Evolutionary conservation across 208 protist species (phyloP).

Genomic region (Crithidia fasciculata): DNA sequence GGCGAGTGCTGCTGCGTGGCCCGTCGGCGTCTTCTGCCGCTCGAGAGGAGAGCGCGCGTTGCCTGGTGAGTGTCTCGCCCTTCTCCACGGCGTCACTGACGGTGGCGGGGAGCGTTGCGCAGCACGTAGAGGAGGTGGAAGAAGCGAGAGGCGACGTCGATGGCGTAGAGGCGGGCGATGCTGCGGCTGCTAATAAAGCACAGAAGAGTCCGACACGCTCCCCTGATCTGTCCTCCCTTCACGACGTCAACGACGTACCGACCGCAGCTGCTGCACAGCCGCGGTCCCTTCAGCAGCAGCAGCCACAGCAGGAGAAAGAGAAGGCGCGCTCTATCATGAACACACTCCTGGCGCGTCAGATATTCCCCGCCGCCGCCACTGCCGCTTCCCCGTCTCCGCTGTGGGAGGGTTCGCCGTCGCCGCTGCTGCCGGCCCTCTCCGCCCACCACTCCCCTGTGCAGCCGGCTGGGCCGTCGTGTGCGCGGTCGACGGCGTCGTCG

Average conservation of each 20-base stretch:
- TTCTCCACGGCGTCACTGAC: slow-evolving; percentile 27
- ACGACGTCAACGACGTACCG: too few species aligned
- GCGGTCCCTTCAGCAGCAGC: not conserved
- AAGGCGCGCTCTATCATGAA: slow-evolving; percentile 26
- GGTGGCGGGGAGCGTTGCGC: not conserved
- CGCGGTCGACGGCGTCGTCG: not conserved
- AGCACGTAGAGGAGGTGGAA: not conserved
- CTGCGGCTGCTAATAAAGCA: too few species aligned
- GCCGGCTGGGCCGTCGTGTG: not conserved
- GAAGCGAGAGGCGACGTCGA: not conserved
- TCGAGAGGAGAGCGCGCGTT: slow-evolving; percentile 25
- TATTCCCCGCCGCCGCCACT: slow-evolving; percentile 6
- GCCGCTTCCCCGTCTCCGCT: not conserved
- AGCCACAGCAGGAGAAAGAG: not conserved
- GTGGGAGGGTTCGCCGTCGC: slow-evolving; percentile 7
- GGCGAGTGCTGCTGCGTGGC: not conserved
- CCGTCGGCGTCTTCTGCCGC: slow-evolving; percentile 1
- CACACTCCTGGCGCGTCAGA: slow-evolving; percentile 27
- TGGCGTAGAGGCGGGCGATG: not conserved
- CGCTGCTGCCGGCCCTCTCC: slow-evolving; percentile 16
- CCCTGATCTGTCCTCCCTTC: too few species aligned
- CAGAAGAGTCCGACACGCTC: too few species aligned
- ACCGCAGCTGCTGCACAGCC: not conserved
- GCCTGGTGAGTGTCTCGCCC: slow-evolving; percentile 35
- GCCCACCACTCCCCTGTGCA: not conserved